phyloP scores from a whole-genome alignment of 2,329 filamentous ascomycete genomes.

The Tolypocladium pustulatum region DNA sequence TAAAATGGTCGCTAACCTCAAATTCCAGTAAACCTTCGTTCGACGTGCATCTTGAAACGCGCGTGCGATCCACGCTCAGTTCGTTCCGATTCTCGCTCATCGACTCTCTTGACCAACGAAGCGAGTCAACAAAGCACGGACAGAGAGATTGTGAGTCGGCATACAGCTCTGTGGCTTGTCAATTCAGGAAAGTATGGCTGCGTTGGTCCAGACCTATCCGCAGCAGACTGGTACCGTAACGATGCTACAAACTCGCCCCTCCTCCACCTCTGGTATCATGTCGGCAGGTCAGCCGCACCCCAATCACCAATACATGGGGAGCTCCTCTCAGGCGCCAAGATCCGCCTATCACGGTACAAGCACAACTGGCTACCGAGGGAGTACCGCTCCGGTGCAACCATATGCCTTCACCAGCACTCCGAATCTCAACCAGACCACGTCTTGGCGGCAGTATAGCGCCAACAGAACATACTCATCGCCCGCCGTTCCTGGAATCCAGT shows the following conservation, averaged over 20 bases:
- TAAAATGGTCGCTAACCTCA: neutral
- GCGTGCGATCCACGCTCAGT: neutral
- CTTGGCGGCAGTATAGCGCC: slow-evolving; percentile 39
- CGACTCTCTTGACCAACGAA: neutral
- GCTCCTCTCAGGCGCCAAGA: slow-evolving; percentile 20
- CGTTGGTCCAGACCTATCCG: slow-evolving; percentile 71
- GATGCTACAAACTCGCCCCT: slow-evolving; percentile 65
- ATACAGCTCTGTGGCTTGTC: neutral
- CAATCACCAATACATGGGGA: slow-evolving; percentile 38
- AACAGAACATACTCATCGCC: slow-evolving; percentile 38
- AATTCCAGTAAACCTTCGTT: neutral
- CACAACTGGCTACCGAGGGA: slow-evolving; percentile 41
- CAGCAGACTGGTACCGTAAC: slow-evolving; percentile 64
- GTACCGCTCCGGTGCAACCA: slow-evolving; percentile 54
- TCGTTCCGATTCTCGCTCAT: neutral
- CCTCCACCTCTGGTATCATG: slow-evolving; percentile 40
- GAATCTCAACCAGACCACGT: slow-evolving; percentile 43
- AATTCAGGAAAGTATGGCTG: slow-evolving; percentile 55
- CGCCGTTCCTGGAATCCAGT: slow-evolving; percentile 23
- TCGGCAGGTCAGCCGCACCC: slow-evolving; percentile 37
- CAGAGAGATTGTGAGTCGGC: neutral
- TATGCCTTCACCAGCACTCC: slow-evolving; percentile 70
- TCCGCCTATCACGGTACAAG: slow-evolving; percentile 18
- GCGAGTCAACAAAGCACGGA: neutral
- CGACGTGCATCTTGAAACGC: neutral